A percentile compares a stretch with the other conserved stretches of the same genome.
Evolutionary conservation across 2,329 filamentous ascomycete genomes (phyloP).

Genomic region (Venturiaceae sp.): DNA sequence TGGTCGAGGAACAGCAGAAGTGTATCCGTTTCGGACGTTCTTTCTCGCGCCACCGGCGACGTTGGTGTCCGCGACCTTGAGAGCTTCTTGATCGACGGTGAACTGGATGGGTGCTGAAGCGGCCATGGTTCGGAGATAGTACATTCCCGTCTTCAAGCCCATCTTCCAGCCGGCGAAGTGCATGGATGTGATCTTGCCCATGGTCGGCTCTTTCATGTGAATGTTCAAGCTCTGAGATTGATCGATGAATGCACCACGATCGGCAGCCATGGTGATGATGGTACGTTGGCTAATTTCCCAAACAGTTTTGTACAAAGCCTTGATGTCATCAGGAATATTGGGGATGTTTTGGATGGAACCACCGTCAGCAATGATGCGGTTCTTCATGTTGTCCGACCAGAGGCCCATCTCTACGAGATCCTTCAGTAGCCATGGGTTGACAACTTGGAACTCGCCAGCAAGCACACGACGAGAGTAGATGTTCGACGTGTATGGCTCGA

Average conservation of each 20-base stretch:
- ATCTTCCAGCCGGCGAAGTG: slow-evolving; percentile 99
- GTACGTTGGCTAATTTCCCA: slow-evolving; percentile 98
- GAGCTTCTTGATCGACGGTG: slow-evolving; percentile 92
- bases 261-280: slow-evolving; percentile 95
- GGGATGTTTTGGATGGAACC: slow-evolving; percentile 95
- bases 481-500: slow-evolving; percentile 99
- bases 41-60: slow-evolving; percentile 54
- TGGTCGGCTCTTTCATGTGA: slow-evolving; percentile 97
- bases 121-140: slow-evolving; percentile 97
- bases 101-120: slow-evolving; percentile 97
- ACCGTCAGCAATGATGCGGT: slow-evolving; percentile 95
- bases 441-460: slow-evolving; percentile 97
- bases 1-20: slow-evolving; percentile 52
- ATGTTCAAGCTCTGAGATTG: slow-evolving; percentile 99
- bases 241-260: slow-evolving; percentile 97
- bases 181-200: slow-evolving; percentile 99
- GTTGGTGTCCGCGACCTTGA: slow-evolving; percentile 78
- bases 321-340: slow-evolving; percentile 92
- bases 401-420: slow-evolving; percentile 95
- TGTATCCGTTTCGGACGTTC: slow-evolving; percentile 21
- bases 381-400: slow-evolving; percentile 99
- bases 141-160: slow-evolving; percentile 99
- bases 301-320: slow-evolving; percentile 97
- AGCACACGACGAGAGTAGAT: slow-evolving; percentile 98
- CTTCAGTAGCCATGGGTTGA: slow-evolving; percentile 98